Base-by-base conservation (phyloP, 495 filamentous ascomycete species). In the Cercophora newfieldiana region DNA sequence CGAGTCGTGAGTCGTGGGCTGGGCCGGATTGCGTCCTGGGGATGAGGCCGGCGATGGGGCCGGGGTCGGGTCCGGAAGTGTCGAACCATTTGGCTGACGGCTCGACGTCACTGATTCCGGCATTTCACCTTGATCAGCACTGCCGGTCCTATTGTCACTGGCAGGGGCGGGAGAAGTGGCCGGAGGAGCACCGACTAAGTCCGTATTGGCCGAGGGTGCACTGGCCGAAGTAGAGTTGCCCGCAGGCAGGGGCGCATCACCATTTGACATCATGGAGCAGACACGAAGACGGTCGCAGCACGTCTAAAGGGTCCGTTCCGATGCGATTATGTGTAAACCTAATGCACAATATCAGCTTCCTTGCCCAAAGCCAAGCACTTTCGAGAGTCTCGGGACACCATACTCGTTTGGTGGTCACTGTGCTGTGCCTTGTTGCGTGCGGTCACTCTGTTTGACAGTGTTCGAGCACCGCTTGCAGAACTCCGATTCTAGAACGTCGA, bases 71-170 rank as follows among this genome's bases (percentile, higher is more conserved):
- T 6, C 6, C 7, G 53, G 53, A 29, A 18, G 7, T 59, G 29
- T 26, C 25, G 53, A 59, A 29, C 56, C 29, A 59, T 33, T 59
- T 59, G 56, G 56, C 56, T 37, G 56, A 59, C 29, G 28, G 56
- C 30, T 59, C 30, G 56, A 59, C 56, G 56, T 59, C 19, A 29
- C 53, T 56, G 21, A 29, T 56, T 56, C 53, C 24, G 53, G n/a
- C 56, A 31, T 59, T 29, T 59, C 56, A 59, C 29, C 56, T 29
- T 59, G 56, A 59, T 59, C 56, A 59, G 56, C 56, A 33, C 56
- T 59, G 56, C 56, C 56, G 37, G 56, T 31, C 56, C 56, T 29
- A 59, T 59, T 59, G 28, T 16, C 37, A 29, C 56, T 37, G 29
- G 29, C 22, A 59, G 56, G 37, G 37, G 56, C 56, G 7, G 29